phyloP scores from a whole-genome alignment of 495 filamentous ascomycete species.

The Aspergillus bertholletiae region DNA sequence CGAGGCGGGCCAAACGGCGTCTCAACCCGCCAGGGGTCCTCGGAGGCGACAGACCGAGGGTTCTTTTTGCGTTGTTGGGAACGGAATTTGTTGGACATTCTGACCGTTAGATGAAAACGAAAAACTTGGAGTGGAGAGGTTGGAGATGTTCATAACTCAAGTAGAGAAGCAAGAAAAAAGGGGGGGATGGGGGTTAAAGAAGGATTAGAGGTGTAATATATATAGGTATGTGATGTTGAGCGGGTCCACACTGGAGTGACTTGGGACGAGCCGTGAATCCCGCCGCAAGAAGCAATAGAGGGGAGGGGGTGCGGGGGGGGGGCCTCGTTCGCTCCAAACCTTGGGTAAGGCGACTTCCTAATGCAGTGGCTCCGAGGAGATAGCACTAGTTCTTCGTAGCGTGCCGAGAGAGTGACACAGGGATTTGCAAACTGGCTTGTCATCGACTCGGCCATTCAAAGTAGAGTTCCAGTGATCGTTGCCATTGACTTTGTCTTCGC shows the following conservation, averaged over 20 bases:
- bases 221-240: too few relatives aligned
- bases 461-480: not conserved
- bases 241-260: not conserved
- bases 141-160: not conserved
- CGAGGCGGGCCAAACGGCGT: constrained; percentile 39
- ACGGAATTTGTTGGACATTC: constrained; percentile 28
- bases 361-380: not conserved
- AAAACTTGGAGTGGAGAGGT: not conserved
- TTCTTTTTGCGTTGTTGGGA: constrained; percentile 25
- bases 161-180: not conserved
- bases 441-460: not conserved
- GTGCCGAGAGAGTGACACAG: not conserved
- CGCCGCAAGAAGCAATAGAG: not conserved
- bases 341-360: not conserved
- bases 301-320: not conserved
- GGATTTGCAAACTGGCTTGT: not conserved
- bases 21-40: constrained; percentile 33
- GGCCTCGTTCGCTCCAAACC: not conserved
- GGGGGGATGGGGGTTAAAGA: not conserved
- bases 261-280: not conserved
- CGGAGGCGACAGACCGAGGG: constrained; percentile 24
- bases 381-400: not conserved
- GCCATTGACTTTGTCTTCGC: not conserved
- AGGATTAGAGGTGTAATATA: not conserved
- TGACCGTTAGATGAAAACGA: not conserved